Conservation (phyloP, 768 basidiomycete genomes). For the Sistotremastrum suecicum region DNA sequence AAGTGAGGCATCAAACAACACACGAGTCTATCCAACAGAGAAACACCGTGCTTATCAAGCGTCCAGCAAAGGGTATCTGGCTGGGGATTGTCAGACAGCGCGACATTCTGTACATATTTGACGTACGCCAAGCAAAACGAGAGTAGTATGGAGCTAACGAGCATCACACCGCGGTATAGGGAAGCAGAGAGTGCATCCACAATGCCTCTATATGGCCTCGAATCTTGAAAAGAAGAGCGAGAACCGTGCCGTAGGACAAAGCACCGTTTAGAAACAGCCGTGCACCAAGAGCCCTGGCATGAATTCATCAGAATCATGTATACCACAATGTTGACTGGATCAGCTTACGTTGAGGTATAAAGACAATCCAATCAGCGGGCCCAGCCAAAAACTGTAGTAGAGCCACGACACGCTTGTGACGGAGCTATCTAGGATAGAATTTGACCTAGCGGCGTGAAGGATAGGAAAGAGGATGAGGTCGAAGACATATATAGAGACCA, state of each 20-base stretch:
- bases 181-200: constrained; percentile 65
- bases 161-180: constrained; percentile 72
- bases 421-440: constrained; percentile 44
- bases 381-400: constrained; percentile 65
- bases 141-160: constrained; percentile 57
- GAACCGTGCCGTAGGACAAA: constrained; percentile 60
- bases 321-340: background rate
- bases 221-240: constrained; percentile 33
- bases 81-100: no score
- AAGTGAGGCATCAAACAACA: constrained; percentile 21
- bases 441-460: constrained; percentile 24
- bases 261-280: constrained; percentile 57
- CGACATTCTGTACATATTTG: no score
- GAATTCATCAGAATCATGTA: constrained; percentile 2
- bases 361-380: constrained; percentile 61
- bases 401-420: constrained; percentile 60
- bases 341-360: constrained; percentile 69
- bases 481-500: constrained; percentile 64
- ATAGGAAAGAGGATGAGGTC: constrained; percentile 59
- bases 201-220: constrained; percentile 54
- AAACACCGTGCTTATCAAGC: constrained; percentile 48
- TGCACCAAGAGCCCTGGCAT: constrained; percentile 62
- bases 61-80: constrained; percentile 48
- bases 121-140: constrained; percentile 43
- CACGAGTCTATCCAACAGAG: constrained; percentile 81